phyloP scores from a whole-genome alignment of 1,284 basidiomycete genomes.

The Cryptococcus hybrid region DNA sequence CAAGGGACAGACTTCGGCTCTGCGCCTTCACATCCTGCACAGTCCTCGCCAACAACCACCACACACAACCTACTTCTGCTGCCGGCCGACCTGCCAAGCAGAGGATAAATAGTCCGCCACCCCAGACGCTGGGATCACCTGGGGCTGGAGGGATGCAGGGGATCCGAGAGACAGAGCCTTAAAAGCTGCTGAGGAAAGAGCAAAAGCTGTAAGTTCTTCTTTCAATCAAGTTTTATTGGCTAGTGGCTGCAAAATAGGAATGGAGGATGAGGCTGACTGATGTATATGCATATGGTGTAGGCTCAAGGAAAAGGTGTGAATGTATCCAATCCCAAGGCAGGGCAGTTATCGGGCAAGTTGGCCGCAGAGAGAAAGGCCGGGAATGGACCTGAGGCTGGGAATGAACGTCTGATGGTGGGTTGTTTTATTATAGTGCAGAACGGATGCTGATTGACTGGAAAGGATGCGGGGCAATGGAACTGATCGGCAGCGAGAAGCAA shows the following conservation, averaged over 20 bases:
- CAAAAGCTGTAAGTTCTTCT: constrained; percentile 38
- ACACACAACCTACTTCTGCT: neutral
- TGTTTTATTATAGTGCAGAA: neutral
- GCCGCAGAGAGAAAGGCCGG: constrained; percentile 30
- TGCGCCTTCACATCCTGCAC: constrained; percentile 12
- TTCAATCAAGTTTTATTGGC: neutral
- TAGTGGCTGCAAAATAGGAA: neutral
- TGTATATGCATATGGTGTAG: constrained; percentile 13
- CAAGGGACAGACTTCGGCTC: constrained; percentile 43
- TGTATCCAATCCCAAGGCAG: constrained; percentile 41
- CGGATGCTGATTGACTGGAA: neutral
- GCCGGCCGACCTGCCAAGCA: constrained; percentile 5
- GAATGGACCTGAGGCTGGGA: constrained; percentile 11
- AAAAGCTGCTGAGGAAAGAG: constrained; percentile 45
- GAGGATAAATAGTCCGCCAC: constrained; percentile 13
- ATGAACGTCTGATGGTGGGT: constrained; percentile 47
- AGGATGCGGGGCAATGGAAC: constrained; percentile 36
- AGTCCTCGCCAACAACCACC: constrained; percentile 5
- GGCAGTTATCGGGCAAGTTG: constrained; percentile 43
- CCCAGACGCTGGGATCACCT: constrained; percentile 15
- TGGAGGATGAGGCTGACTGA: neutral
- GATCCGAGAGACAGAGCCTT: constrained; percentile 41
- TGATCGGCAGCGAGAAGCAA: constrained; percentile 1
- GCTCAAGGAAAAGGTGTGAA: constrained; percentile 43
- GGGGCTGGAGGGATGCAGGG: constrained; percentile 6